Conservation (phyloP, 352 stramenopile genomes). For the Phytophthora tubulina region DNA sequence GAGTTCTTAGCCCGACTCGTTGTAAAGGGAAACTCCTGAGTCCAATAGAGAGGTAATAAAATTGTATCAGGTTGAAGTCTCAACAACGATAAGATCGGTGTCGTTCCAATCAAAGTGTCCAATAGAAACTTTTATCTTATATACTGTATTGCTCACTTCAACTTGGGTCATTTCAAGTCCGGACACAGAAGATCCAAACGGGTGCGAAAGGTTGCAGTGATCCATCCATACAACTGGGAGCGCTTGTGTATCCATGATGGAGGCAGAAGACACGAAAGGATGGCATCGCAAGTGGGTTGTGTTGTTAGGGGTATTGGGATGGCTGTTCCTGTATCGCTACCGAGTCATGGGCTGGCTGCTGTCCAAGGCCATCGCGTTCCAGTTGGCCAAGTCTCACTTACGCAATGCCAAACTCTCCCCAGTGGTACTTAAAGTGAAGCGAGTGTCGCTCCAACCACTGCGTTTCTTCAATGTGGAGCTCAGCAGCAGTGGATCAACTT, state of each 20-base stretch:
- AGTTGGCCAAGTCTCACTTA: constrained; percentile 42
- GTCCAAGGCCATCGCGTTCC: constrained; percentile 50
- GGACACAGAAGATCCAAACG: constrained; percentile 29
- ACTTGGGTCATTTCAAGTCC: constrained; percentile 12
- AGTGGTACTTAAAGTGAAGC: constrained; percentile 51
- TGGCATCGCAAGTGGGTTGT: constrained; percentile 80
- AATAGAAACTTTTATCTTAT: not conserved
- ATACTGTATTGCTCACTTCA: constrained; percentile 12
- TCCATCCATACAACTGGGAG: not conserved
- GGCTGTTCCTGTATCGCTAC: constrained; percentile 68
- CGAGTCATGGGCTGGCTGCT: constrained; percentile 62
- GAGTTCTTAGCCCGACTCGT: constrained; percentile 62
- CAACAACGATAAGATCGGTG: constrained; percentile 9
- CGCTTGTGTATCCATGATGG: constrained; percentile 36
- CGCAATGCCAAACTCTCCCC: constrained; percentile 19
- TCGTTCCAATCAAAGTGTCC: constrained; percentile 26
- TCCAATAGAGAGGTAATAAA: not conserved
- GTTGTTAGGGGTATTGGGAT: constrained; percentile 45
- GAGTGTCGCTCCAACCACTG: constrained; percentile 56
- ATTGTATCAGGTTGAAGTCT: not conserved
- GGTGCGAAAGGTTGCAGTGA: constrained; percentile 36
- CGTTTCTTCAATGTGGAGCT: constrained; percentile 62
- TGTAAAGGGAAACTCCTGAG: constrained; percentile 32
- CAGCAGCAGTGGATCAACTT: constrained; percentile 24
- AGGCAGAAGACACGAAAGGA: constrained; percentile 22